A percentile compares a stretch with the other conserved stretches of the same genome.
These are phyloP conservation scores for Dryadomyces quercivorus DNA, from an alignment of 2,329 filamentous ascomycete genomes.

Conservation along the genomic window DNA sequence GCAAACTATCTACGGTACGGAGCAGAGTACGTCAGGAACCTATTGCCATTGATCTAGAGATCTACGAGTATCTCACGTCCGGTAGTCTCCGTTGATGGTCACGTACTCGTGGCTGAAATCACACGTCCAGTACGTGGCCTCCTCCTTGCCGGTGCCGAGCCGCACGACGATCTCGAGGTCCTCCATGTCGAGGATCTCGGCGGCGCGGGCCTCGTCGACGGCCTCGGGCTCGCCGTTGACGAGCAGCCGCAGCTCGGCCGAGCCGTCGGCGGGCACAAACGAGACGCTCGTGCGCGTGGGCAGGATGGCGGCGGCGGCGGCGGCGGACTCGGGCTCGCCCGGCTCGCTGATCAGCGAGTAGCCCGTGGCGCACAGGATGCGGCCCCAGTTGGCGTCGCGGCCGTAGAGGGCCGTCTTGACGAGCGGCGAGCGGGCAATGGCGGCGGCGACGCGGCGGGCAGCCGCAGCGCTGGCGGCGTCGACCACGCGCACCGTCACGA, in stretches of 20 bases:
- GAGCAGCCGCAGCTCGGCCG: conserved; percentile 60
- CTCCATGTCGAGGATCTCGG: conserved; percentile 65
- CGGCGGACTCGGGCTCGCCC: conserved; percentile 36
- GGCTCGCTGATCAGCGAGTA: conserved; percentile 61
- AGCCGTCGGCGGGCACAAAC: conserved; percentile 68
- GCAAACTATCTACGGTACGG: too few relatives aligned
- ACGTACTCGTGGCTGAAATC: conserved; percentile 77
- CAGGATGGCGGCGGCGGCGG: conserved; percentile 28
- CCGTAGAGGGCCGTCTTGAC: conserved; percentile 97
- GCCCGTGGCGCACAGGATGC: conserved; percentile 87
- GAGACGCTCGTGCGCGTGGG: conserved; percentile 65
- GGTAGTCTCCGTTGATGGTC: conserved; percentile 57
- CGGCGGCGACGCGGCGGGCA: conserved; percentile 69
- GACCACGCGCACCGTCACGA: conserved; percentile 79
- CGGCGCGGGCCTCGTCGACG: conserved; percentile 65
- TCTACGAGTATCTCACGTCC: too few relatives aligned
- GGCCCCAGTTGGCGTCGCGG: conserved; percentile 96
- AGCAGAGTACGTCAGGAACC: too few relatives aligned
- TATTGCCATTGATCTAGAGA: too few relatives aligned
- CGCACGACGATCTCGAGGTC: conserved; percentile 69
- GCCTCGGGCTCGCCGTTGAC: conserved; percentile 69
- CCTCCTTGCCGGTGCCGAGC: conserved; percentile 55
- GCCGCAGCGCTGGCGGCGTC: conserved; percentile 58
- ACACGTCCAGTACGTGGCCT: conserved; percentile 72
- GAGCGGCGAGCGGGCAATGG: conserved; percentile 81